Base-by-base conservation (phyloP, 2,329 filamentous ascomycete genomes). In the Elsinoe fawcettii region DNA sequence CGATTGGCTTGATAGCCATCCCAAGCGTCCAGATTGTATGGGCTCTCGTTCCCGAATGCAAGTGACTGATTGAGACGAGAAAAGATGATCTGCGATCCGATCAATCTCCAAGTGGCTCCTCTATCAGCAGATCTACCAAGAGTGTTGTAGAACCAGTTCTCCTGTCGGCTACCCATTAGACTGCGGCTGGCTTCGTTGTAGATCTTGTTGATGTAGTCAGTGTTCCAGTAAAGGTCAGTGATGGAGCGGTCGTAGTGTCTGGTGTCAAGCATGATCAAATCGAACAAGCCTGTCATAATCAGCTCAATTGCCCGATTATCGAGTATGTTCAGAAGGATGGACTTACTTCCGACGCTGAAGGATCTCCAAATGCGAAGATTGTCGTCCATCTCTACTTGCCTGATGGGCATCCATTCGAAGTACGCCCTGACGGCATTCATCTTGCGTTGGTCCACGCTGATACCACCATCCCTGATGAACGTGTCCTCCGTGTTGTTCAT, bases 381-480 rank as follows among this genome's bases (percentile, higher is more conserved):
- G 67, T 87, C 84, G 61, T 87, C 84, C 73, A 87, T 80, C 55
- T 85, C 82, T 2, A 84, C 77, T 67, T 86, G 83, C 61, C 79
- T 74, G 60, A 82, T 78, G 1, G 79, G 79, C 77, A 80, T 79
- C 69, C 82, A 85, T 66, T 86, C 83, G 59, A 86, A 86, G 64
- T 86, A 86, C 2, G 85, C 84, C 36, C 85, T 76, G 1, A 88
- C 84, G 1, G 84, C 85, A 55, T 88, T 86, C 75, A 86, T 83
- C 73, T 88, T 88, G 61, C 85, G 78, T 66, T 86, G 81, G 62
- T 88, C 85, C n/a, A 87, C 81, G 30, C 77, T 81, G n/a, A 88
- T 76, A 55, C 73, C 72, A 11, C 72, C 72, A 57, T 81, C 77
- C 49, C 77, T 73, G 25, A 81, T 66, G 70, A 87, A 88, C 0